A percentile compares a stretch with the other conserved stretches of the same genome.
These are phyloP conservation scores for Euphorbia lathyris DNA, from an alignment of 345 rosid species.

Conservation along the genomic window DNA sequence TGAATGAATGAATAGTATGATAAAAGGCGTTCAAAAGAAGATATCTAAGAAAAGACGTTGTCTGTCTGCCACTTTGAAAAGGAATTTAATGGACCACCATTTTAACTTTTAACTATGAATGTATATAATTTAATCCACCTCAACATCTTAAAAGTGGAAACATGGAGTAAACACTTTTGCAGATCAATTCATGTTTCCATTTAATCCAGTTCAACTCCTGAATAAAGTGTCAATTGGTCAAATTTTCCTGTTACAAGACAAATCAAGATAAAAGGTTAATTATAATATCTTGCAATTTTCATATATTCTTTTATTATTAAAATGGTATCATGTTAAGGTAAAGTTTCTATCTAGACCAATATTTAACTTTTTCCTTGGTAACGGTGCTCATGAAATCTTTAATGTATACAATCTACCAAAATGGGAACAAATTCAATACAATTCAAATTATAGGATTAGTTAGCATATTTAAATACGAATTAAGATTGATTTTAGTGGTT, in stretches of 20 bases:
- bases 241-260: conserved; percentile 18
- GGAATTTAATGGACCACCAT: conserved; percentile 45
- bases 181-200: conserved; percentile 18
- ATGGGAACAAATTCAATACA: no score
- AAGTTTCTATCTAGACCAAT: no score
- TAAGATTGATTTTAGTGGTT: no score
- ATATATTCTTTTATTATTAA: background rate
- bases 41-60: conserved; percentile 40
- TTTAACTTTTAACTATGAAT: conserved; percentile 20
- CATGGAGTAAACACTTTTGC: conserved; percentile 25
- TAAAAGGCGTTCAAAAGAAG: conserved; percentile 28
- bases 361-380: no score
- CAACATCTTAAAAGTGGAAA: no score
- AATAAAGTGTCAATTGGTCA: conserved; percentile 15
- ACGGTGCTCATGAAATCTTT: no score
- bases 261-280: background rate
- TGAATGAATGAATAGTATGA: conserved; percentile 19
- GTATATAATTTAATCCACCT: conserved; percentile 13
- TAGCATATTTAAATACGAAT: no score
- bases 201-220: conserved; percentile 20
- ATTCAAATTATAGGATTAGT: no score
- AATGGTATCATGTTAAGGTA: background rate
- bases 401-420: no score
- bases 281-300: background rate
- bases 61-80: conserved; percentile 39